Evolutionary conservation across 495 filamentous ascomycete species (phyloP).

Genomic region (Aspergillus heteromorphus): DNA sequence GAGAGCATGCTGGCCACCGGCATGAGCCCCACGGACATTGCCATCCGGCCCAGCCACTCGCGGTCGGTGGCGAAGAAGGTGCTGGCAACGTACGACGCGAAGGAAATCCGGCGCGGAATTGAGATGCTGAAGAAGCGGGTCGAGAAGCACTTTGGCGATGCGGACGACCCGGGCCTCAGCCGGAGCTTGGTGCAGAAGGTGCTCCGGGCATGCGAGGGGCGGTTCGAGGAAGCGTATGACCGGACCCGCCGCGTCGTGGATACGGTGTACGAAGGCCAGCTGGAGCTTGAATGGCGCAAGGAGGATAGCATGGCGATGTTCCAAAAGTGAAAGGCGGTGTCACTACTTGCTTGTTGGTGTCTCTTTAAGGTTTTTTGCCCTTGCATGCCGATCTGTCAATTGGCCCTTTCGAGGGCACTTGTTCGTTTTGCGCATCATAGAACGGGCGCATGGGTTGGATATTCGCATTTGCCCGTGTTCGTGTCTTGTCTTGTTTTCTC

Average conservation of each 20-base stretch:
- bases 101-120: constrained; percentile 78
- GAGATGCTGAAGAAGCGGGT: constrained; percentile 83
- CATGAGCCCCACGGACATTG: constrained; percentile 47
- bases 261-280: constrained; percentile 58
- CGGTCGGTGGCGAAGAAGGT: constrained; percentile 79
- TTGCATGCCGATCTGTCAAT: constrained; percentile 9
- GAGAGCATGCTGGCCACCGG: constrained; percentile 57
- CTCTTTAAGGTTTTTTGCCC: constrained; percentile 9
- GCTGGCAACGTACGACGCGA: constrained; percentile 68
- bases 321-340: constrained; percentile 28
- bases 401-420: not conserved
- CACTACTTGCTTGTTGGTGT: not conserved
- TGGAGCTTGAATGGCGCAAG: constrained; percentile 58
- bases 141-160: constrained; percentile 93
- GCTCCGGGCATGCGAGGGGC: constrained; percentile 70
- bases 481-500: constrained; percentile 7
- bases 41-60: constrained; percentile 70
- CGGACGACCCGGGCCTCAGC: constrained; percentile 65
- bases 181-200: constrained; percentile 70
- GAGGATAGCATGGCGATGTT: constrained; percentile 54
- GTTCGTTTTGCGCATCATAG: not conserved
- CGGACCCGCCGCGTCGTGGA: constrained; percentile 58
- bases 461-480: constrained; percentile 4
- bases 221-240: constrained; percentile 70
- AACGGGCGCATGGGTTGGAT: constrained; percentile 4